Conservation (phyloP, 2,329 filamentous ascomycete genomes). For the Amylocarpus encephaloides region DNA sequence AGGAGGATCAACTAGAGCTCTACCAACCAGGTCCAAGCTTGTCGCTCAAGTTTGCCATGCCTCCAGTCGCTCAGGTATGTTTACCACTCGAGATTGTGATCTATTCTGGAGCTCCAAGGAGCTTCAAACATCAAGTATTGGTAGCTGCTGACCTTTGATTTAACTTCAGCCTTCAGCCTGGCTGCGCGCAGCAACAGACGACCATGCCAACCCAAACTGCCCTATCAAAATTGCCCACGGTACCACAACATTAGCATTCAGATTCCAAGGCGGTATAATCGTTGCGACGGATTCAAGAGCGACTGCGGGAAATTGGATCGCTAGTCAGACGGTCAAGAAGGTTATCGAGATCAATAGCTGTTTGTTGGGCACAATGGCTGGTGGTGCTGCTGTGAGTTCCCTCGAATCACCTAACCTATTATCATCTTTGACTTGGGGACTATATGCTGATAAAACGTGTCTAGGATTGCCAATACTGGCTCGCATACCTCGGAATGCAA, state of each 20-base stretch:
- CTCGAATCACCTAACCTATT: background rate
- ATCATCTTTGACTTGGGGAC: background rate
- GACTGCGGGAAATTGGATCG: constrained; percentile 98
- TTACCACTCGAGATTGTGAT: constrained; percentile 30
- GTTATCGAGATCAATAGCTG: constrained; percentile 97
- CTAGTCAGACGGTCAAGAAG: constrained; percentile 99
- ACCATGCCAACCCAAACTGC: constrained; percentile 91
- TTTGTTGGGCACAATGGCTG: constrained; percentile 95
- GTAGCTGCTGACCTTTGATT: constrained; percentile 14
- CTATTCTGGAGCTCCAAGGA: constrained; percentile 8
- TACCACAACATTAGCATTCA: constrained; percentile 94
- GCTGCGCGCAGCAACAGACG: constrained; percentile 95
- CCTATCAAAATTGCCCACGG: constrained; percentile 99
- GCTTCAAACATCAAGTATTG: background rate
- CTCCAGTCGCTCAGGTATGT: constrained; percentile 77
- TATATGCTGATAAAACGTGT: constrained; percentile 7
- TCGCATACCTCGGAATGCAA: constrained; percentile 97
- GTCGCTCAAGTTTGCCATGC: constrained; percentile 90
- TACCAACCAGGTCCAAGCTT: constrained; percentile 65
- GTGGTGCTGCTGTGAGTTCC: constrained; percentile 74
- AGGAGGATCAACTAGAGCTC: constrained; percentile 70
- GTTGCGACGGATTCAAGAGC: constrained; percentile 97
- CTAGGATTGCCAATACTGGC: constrained; percentile 98
- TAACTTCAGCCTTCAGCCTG: constrained; percentile 70
- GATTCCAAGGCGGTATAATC: constrained; percentile 97